Base-by-base conservation (phyloP, 495 filamentous ascomycete species). In the Xylaria curta region DNA sequence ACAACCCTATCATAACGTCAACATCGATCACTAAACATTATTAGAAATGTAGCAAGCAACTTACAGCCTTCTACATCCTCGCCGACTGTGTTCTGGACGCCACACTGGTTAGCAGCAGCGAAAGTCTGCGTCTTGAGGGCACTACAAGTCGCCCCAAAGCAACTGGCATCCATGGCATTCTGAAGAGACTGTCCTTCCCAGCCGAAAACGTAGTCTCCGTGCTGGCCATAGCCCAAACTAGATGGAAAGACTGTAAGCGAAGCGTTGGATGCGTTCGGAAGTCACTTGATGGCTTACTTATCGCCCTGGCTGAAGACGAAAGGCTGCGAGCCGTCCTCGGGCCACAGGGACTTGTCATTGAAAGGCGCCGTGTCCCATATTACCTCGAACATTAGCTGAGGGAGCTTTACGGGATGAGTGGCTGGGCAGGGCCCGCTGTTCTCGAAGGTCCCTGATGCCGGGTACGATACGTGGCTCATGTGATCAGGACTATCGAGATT, bases 361-460 rank as follows among this genome's bases (percentile, higher is more conserved):
- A 75, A 78, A 17, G 58, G 44, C 24, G 70, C 67, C 28, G 76
- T 73, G 71, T 84, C 78, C 73, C 82, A 91, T 54, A 84, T 78
- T 63, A 90, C 82, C 76, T 90, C 89, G 66, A 85, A 85, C 74
- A 90, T 89, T 49, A 90, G 78, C 2, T 85, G 85, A 63, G 85
- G 78, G 1, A 89, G 76, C 38, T 85, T 85, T 4, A 83, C 79
- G 0, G 88, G 87, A 74, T 90, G 89, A 1, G 79, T 81, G 65
- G 70, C 72, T 59, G 77, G 70, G 38, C 70, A 72, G 2, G 70
- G 61, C n/a, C 61, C 70, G 36, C 26, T 49, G 5, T 15, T 44
- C 61, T 72, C 70, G 38, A 72, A 72, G 0, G 70, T 72, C 4
- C 70, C 70, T 28, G 38, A 36, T 17, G 46, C 62, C 1, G 70